phyloP scores from a whole-genome alignment of 2,329 filamentous ascomycete genomes.

The Verruconis gallopava region DNA sequence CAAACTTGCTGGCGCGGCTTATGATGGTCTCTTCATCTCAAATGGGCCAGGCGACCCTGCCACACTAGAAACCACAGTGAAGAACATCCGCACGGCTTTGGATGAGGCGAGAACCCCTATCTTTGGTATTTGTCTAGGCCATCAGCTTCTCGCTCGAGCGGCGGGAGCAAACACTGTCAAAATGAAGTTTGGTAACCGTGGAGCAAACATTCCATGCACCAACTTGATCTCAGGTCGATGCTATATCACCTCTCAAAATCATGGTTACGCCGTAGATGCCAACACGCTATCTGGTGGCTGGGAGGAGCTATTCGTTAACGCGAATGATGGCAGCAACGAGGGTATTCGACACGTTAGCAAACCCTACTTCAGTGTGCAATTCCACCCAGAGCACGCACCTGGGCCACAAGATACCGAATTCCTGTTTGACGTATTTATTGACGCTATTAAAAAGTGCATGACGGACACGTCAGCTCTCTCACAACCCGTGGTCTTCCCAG shows the following conservation, averaged over 20 bases:
- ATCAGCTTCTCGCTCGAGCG: slow-evolving; percentile 82
- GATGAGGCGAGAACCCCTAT: slow-evolving; percentile 71
- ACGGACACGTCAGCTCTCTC: slow-evolving; percentile 53
- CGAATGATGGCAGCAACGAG: slow-evolving; percentile 96
- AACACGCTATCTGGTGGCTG: slow-evolving; percentile 62
- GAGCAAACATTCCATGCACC: slow-evolving; percentile 96
- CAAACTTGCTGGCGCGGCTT: slow-evolving; percentile 61
- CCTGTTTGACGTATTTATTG: slow-evolving; percentile 91
- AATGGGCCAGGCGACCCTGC: slow-evolving; percentile 96
- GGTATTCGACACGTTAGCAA: slow-evolving; percentile 78
- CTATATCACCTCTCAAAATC: slow-evolving; percentile 98
- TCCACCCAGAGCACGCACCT: slow-evolving; percentile 94
- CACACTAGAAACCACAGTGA: slow-evolving; percentile 65
- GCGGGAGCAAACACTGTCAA: slow-evolving; percentile 77
- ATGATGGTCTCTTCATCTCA: slow-evolving; percentile 94
- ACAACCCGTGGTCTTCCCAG: slow-evolving; percentile 73
- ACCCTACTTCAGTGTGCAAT: slow-evolving; percentile 98
- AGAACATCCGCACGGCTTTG: slow-evolving; percentile 65
- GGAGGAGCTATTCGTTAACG: slow-evolving; percentile 93
- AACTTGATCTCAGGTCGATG: slow-evolving; percentile 91
- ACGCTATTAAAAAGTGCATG: slow-evolving; percentile 63
- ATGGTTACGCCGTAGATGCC: slow-evolving; percentile 87
- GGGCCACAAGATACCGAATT: slow-evolving; percentile 93
- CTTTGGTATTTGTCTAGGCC: slow-evolving; percentile 92
- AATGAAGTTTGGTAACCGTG: slow-evolving; percentile 99